Evolutionary conservation across 2,329 filamentous ascomycete species (phyloP), one percentile per base, ranked within the genome.

Genomic region (Fusarium irregulare): DNA sequence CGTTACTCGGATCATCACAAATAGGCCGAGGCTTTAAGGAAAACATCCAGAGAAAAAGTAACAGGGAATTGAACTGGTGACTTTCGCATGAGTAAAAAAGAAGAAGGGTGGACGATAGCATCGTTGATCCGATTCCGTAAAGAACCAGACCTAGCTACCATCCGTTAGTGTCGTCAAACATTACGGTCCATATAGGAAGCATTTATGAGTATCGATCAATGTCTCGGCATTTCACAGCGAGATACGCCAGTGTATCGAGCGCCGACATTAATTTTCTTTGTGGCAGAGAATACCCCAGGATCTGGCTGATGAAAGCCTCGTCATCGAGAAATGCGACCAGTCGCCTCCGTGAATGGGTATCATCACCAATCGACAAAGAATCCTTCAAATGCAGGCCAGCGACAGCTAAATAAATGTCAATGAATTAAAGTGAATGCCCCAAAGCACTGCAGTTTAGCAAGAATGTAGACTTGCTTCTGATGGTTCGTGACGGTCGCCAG

Each of bases 111-210:
- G 60, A 64, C 28, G 40, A 64, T 64, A 63, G 27, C 61, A 64
- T 64, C 61, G 47, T 64, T 64, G 61, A 64, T 48, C 32, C 37
- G 60, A 64, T 18, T 55, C 53, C 34, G 60, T 46, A 32, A 64
- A 32, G 30, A 57, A 48, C 27, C 60, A 50, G 27, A 56, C 61
- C 61, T 64, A 64, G 61, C 54, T 44, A 64, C 61, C 61, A 64
- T 64, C 61, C 51, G 27, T 20, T 4, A 2, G 6, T 21, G 13
- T 7, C 2, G 4, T n/a, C 2, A 9, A 9, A 14, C 44, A 41
- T 46, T 14, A 7, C 4, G 3, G 0, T 12, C 18, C 11, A 64
- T 58, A 20, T 42, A n/a, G 18, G 14, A 2, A n/a, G 5, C 34
- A 37, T 37, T 37, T 37, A 2, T 37, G 34, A 37, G 5, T n/a